These are phyloP conservation scores for Plectosphaerella cucumerina DNA, from an alignment of 2,329 filamentous ascomycete genomes.

Conservation along the genomic window DNA sequence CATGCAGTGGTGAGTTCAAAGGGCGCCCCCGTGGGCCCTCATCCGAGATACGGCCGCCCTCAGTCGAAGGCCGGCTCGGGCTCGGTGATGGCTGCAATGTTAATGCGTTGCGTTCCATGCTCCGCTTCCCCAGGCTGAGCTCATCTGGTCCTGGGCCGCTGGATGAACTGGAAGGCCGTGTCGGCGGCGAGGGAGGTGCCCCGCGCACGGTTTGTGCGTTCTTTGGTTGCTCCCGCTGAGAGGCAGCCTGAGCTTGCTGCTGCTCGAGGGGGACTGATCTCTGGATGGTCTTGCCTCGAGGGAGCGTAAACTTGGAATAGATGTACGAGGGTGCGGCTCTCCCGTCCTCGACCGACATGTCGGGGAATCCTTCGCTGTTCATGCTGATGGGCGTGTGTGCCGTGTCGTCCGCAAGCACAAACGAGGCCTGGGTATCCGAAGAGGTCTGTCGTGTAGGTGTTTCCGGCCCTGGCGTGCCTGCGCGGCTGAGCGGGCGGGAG, in stretches of 20 bases:
- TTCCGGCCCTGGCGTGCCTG: constrained; percentile 57
- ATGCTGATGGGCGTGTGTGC: constrained; percentile 69
- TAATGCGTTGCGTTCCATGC: constrained; percentile 36
- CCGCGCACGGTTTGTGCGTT: constrained; percentile 38
- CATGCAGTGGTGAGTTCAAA: constrained; percentile 31
- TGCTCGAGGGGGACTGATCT: constrained; percentile 59
- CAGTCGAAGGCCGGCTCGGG: constrained; percentile 39
- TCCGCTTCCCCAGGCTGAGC: constrained; percentile 38
- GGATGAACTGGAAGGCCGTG: constrained; percentile 54
- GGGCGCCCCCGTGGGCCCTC: constrained; percentile 44
- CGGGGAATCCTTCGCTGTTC: constrained; percentile 64
- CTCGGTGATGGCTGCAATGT: constrained; percentile 39
- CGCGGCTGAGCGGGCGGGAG: constrained; percentile 80
- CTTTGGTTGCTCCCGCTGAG: constrained; percentile 58
- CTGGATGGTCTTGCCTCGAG: constrained; percentile 75
- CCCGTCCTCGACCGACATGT: constrained; percentile 41
- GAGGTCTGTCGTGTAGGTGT: constrained; percentile 58
- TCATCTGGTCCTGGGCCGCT: constrained; percentile 33
- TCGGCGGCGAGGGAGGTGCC: constrained; percentile 59
- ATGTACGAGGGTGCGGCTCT: constrained; percentile 69
- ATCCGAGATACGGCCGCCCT: constrained; percentile 40
- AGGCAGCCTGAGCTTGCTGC: constrained; percentile 46
- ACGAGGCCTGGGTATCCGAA: constrained; percentile 63
- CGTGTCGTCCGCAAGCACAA: constrained; percentile 59
- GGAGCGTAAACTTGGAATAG: constrained; percentile 80